Evolutionary conservation across 2,329 filamentous ascomycete genomes (phyloP).

Genomic region (Botrytis tulipae): DNA sequence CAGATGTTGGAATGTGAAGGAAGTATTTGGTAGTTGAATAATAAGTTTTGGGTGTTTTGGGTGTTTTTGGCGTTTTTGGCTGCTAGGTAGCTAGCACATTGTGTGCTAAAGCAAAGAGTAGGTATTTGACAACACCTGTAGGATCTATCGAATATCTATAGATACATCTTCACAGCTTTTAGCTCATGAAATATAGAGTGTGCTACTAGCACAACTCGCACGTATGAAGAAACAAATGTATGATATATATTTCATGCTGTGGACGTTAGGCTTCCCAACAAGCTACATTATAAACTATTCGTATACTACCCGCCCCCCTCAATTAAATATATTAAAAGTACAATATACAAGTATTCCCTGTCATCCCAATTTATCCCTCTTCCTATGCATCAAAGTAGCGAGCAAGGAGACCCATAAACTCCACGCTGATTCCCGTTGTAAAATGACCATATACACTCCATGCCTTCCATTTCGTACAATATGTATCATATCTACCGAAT

Average conservation of each 20-base stretch:
- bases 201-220: background rate
- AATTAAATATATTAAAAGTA: constrained; percentile 10
- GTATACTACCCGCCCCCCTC: too few species aligned
- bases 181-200: background rate
- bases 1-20: background rate
- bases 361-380: background rate
- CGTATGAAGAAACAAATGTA: background rate
- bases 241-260: background rate
- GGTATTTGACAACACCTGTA: background rate
- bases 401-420: constrained; percentile 9
- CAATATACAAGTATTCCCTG: background rate
- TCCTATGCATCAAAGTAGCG: background rate
- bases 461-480: background rate
- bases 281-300: background rate
- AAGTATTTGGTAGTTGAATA: background rate
- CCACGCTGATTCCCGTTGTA: background rate
- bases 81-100: background rate
- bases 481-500: constrained; percentile 42
- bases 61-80: too few species aligned
- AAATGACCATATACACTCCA: background rate
- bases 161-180: background rate
- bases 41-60: background rate
- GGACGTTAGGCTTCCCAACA: too few species aligned
- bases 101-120: background rate
- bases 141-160: background rate